Conservation (phyloP, 192 early-diverging fungal species). For the Backusella sp. region DNA sequence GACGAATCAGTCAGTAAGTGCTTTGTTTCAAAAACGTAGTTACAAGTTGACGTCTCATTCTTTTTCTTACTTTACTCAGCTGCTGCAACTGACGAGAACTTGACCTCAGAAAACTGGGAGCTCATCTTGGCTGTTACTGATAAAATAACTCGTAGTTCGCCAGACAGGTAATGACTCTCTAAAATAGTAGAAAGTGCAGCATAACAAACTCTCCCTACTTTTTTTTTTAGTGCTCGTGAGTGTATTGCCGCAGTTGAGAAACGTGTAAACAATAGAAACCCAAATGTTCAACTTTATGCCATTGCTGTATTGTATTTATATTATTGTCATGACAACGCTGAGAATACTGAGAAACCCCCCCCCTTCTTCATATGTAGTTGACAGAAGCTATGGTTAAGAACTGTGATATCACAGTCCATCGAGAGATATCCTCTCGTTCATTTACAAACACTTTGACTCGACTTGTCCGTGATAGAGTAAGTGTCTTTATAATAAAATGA, state of each 20-base stretch:
- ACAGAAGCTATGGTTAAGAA: constrained; percentile 91
- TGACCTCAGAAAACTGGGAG: constrained; percentile 94
- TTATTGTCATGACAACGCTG: not conserved
- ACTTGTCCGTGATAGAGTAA: constrained; percentile 69
- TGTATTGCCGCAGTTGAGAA: constrained; percentile 72
- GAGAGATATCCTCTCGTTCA: constrained; percentile 82
- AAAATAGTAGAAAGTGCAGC: not conserved
- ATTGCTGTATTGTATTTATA: constrained; percentile 45
- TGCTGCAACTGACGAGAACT: constrained; percentile 89
- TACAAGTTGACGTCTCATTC: not conserved
- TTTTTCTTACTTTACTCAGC: constrained; percentile 33
- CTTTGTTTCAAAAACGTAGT: not conserved
- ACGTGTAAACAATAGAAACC: constrained; percentile 73
- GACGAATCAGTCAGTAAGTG: constrained; percentile 55
- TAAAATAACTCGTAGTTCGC: constrained; percentile 49
- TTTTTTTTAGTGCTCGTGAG: constrained; percentile 55
- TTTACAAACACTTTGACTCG: constrained; percentile 81
- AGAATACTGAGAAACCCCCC: not conserved
- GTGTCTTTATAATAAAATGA: not conserved
- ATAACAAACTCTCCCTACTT: not conserved
- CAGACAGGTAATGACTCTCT: constrained; percentile 42
- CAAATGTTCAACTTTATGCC: constrained; percentile 75
- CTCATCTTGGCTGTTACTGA: constrained; percentile 75
- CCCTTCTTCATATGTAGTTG: constrained; percentile 42
- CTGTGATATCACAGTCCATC: constrained; percentile 74